These are phyloP conservation scores for Vigna reflexopilosa DNA, from an alignment of 306 rosid genomes.

Conservation along the genomic window DNA sequence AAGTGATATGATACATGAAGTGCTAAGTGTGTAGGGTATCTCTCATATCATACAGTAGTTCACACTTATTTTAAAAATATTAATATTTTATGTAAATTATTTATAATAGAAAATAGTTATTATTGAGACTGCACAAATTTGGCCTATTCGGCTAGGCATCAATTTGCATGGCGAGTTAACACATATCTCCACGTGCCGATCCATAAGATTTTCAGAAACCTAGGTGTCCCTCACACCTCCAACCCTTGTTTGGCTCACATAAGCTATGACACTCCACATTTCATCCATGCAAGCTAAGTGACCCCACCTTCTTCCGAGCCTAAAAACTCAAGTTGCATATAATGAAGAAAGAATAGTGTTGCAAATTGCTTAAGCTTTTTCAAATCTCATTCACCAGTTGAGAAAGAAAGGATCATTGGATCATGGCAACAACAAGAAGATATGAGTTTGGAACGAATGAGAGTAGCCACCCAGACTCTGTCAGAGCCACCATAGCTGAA, in stretches of 20 bases:
- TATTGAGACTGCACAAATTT: neutral
- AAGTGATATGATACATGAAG: too few species aligned
- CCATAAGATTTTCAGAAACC: neutral
- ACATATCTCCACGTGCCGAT: constrained; percentile 50
- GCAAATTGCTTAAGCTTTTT: neutral
- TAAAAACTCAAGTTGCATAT: neutral
- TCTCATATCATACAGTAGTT: too few species aligned
- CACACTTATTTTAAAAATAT: too few species aligned
- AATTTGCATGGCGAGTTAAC: neutral
- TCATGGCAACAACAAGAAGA: constrained; percentile 62
- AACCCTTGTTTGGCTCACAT: constrained; percentile 38
- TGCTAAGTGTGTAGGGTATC: too few species aligned
- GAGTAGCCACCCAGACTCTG: constrained; percentile 76
- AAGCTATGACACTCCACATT: constrained; percentile 53
- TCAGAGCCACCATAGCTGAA: constrained; percentile 83
- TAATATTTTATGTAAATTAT: too few species aligned
- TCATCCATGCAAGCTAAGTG: constrained; percentile 51
- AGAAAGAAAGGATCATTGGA: neutral
- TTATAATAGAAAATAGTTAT: too few species aligned
- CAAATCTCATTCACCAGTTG: neutral
- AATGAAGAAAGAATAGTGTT: neutral
- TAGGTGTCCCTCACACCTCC: constrained; percentile 55
- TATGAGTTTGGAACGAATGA: constrained; percentile 77
- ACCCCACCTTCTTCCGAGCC: neutral
- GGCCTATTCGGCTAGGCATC: neutral